Evolutionary conservation across 257 asterid genomes (phyloP), one percentile per base, ranked within the genome.

Genomic region (Paraleonurus japonicus): DNA sequence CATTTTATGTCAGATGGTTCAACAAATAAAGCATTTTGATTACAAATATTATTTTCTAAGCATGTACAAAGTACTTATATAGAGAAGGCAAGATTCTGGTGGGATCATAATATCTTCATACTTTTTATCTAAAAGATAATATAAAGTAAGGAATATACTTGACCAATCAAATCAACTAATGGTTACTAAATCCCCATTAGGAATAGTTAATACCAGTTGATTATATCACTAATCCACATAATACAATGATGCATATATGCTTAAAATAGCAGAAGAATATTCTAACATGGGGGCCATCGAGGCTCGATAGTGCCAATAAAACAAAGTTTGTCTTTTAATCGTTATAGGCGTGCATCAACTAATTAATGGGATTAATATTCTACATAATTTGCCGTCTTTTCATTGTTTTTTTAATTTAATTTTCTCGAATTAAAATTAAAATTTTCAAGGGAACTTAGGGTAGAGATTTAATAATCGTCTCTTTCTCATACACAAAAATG

Each of bases 201-300:
- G 19, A 70, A 50, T 72, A 65, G 3, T 26, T 53, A 60, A 13
- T 9, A 53, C 17, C 7, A 37, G 22, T 51, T 50, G 63, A 61
- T 63, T 19, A 67, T 27, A 41, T 61, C 65, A 64, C 62, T 71
- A 70, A 53, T 68, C 45, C 50, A 11, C 57, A 59, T 7, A 39
- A 26, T 23, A 55, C 4, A n/a, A 59, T 15, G 71, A 16, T 69
- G 43, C 68, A 66, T 60, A 55, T 72, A 72, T 71, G 72, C 81
- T 39, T 61, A 69, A 37, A 41, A 70, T 64, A 33, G 17, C 32
- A 11, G 45, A 55, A 28, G 82, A 70, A 81, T 81, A 81, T 81
- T 77, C 80, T 65, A 11, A 3, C 16, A 61, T 13, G 67, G 73
- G 74, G 50, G 17, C 74, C 81, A 48, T 60, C 3, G 7, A 70